Conservation (phyloP, 768 basidiomycete species). For the Suillus spraguei region DNA sequence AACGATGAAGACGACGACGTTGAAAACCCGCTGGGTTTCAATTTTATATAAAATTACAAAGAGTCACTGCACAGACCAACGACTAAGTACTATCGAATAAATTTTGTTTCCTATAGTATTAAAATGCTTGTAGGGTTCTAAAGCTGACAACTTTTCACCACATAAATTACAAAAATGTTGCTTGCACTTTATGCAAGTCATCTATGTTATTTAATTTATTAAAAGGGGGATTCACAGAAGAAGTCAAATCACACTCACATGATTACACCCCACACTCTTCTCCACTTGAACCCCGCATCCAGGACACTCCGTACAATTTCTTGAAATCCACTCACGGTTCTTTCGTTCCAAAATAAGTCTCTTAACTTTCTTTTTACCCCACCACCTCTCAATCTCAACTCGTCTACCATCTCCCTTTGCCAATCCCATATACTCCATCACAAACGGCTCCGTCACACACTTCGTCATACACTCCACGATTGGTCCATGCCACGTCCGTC, state of each 20-base stretch:
- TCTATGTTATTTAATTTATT: conserved; percentile 43
- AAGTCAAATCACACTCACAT: conserved; percentile 52
- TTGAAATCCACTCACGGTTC: conserved; percentile 73
- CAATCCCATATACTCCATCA: conserved; percentile 65
- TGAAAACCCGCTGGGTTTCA: conserved; percentile 11
- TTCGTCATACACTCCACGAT: conserved; percentile 71
- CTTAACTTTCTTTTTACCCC: conserved; percentile 62
- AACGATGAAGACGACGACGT: conserved; percentile 2
- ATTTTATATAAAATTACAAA: conserved; percentile 7
- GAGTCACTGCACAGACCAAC: conserved; percentile 1
- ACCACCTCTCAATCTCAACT: conserved; percentile 56
- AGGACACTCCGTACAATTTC: conserved; percentile 71
- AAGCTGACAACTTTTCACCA: conserved; percentile 49
- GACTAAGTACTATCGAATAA: conserved; percentile 60
- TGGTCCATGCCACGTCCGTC: conserved; percentile 87
- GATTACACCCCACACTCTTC: conserved; percentile 84
- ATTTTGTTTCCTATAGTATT: conserved; percentile 50
- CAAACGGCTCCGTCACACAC: conserved; percentile 69
- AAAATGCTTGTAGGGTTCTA: conserved; percentile 71
- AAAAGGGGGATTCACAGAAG: neutral
- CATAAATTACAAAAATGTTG: conserved; percentile 87
- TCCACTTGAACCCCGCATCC: conserved; percentile 74
- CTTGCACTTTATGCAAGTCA: conserved; percentile 75
- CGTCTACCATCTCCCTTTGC: conserved; percentile 55
- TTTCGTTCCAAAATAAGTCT: conserved; percentile 68